Evolutionary conservation across 2,329 filamentous ascomycete genomes (phyloP).

Genomic region (Trichoderma atrobrunneum): DNA sequence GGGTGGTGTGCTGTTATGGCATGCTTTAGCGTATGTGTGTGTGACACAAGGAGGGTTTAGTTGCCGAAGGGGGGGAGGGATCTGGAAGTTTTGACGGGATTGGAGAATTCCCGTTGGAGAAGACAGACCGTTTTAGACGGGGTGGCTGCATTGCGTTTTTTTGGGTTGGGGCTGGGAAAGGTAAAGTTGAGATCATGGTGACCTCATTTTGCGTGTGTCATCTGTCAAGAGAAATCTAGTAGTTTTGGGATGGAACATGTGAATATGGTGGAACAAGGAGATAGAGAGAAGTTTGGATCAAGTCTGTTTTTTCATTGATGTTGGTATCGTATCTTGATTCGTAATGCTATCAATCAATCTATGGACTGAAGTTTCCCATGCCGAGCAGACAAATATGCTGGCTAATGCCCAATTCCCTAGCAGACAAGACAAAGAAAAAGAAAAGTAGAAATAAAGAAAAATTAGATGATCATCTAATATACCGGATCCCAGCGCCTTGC

Average conservation of each 20-base stretch:
- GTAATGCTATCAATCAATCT: constrained; percentile 18
- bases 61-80: neutral
- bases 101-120: neutral
- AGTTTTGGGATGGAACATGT: neutral
- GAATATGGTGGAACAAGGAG: neutral
- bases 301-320: constrained; percentile 8
- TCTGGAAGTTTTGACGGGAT: neutral
- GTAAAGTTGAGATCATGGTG: neutral
- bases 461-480: constrained; percentile 17
- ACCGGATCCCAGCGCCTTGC: constrained; percentile 21
- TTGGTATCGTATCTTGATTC: constrained; percentile 8
- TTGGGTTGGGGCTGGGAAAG: neutral
- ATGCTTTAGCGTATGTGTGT: constrained; percentile 9
- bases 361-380: constrained; percentile 9
- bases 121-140: constrained; percentile 8
- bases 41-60: neutral
- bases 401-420: neutral
- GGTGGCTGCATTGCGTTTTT: neutral
- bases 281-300: neutral
- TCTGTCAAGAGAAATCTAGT: neutral
- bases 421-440: neutral
- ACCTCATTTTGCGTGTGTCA: neutral
- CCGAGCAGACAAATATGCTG: neutral
- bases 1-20: neutral
- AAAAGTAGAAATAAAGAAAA: neutral